Conservation (phyloP, 495 filamentous ascomycete genomes). For the Chlorociboria aeruginascens region DNA sequence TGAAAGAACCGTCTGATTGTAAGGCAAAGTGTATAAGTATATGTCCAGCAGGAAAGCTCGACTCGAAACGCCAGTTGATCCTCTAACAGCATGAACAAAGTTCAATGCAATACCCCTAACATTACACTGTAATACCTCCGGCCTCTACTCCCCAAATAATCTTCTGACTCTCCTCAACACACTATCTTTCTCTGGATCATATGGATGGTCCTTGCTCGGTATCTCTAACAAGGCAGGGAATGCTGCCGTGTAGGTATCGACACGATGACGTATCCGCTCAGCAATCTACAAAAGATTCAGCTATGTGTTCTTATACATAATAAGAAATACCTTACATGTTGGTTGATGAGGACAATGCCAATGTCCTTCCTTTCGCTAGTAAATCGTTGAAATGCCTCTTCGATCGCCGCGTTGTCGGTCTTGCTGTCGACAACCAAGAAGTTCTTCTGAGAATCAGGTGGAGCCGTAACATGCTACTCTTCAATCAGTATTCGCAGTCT, state of each 20-base stretch:
- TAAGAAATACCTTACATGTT: conserved; percentile 58
- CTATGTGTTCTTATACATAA: neutral
- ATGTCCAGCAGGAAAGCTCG: too few relatives aligned
- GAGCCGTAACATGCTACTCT: conserved; percentile 57
- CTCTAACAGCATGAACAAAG: too few relatives aligned
- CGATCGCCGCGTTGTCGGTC: conserved; percentile 78
- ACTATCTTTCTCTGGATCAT: conserved; percentile 98
- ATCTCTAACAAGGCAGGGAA: conserved; percentile 83
- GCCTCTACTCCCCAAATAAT: conserved; percentile 73
- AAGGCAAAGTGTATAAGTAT: too few relatives aligned
- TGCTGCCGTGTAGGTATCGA: conserved; percentile 62
- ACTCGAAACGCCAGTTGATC: too few relatives aligned
- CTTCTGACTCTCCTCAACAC: conserved; percentile 83
- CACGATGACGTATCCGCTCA: conserved; percentile 76
- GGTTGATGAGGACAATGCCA: conserved; percentile 91
- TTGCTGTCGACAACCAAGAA: conserved; percentile 93
- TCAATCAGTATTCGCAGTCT: conserved; percentile 17
- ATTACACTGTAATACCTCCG: neutral
- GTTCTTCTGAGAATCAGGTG: conserved; percentile 85
- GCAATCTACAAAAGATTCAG: conserved; percentile 49
- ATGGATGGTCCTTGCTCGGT: conserved; percentile 97
- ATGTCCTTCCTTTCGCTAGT: conserved; percentile 88
- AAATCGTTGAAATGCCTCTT: conserved; percentile 82
- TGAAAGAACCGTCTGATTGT: too few relatives aligned
- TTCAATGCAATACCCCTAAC: neutral